Evolutionary conservation across 768 basidiomycete genomes (phyloP).

Genomic region (Tulasnella sp.): DNA sequence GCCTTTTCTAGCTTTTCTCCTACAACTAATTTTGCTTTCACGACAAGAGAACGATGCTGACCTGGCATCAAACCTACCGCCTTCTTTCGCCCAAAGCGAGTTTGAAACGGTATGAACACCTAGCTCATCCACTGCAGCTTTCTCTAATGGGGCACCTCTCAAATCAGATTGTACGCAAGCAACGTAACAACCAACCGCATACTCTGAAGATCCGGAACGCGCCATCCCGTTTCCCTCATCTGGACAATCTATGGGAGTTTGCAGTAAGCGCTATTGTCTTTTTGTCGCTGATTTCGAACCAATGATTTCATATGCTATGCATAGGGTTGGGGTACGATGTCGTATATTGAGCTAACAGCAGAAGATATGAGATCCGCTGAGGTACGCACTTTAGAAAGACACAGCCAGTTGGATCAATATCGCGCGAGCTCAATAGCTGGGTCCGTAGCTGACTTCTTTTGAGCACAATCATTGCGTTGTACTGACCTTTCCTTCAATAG

Average conservation of each 20-base stretch:
- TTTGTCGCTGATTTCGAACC: background rate
- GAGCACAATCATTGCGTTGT: conserved; percentile 51
- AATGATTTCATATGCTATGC: background rate
- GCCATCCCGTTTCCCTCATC: conserved; percentile 51
- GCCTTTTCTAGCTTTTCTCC: no score
- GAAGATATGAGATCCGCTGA: conserved; percentile 30
- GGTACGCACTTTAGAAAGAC: conserved; percentile 23
- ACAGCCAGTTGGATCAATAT: conserved; percentile 46
- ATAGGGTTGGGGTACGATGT: conserved; percentile 46
- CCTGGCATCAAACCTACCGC: conserved; percentile 23
- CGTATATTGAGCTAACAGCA: conserved; percentile 34
- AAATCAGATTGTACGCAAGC: conserved; percentile 40
- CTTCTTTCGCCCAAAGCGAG: conserved; percentile 38
- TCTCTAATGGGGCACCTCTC: background rate
- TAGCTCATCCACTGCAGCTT: background rate
- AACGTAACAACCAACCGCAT: conserved; percentile 36
- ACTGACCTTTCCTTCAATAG: background rate
- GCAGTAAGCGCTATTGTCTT: conserved; percentile 29
- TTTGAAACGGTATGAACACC: conserved; percentile 32
- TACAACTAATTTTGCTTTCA: no score
- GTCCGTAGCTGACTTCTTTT: conserved; percentile 47
- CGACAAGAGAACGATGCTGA: background rate
- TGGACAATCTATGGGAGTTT: conserved; percentile 57
- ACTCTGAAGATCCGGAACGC: conserved; percentile 30
- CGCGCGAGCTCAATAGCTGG: conserved; percentile 33